Base-by-base conservation (phyloP, 371 early-diverging fungal genomes). In the Synchytrium microbalum region DNA sequence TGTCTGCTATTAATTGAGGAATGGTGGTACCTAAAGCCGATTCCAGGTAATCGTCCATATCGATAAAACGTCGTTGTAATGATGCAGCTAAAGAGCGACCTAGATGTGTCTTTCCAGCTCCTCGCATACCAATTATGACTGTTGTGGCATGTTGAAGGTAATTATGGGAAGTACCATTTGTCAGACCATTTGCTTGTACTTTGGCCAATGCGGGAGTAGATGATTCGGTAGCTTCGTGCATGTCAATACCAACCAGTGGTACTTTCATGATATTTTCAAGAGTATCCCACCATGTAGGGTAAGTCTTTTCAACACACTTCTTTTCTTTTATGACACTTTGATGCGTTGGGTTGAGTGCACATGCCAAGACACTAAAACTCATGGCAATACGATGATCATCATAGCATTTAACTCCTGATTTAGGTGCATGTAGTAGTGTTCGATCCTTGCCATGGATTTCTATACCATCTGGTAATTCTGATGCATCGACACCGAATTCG, bases 311-410 rank as follows among this genome's bases (percentile, higher is more conserved):
- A 3, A 95, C 96, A 69, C 98, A 97, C 68, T 91, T 87, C 74
- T 92, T 92, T 70, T 96, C 95, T 54, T 83, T 86, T 54, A 95
- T 84, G 64, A 89, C 82, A 0, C 90, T 83, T 19, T 33, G 70
- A 24, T 33, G 28, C 2, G 58, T 27, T 3, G 78, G 77, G 10
- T 88, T 86, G 19, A 92, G 83, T 27, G 85, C 88, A 24, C 85
- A 86, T 3, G 88, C 86, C 33, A 97, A 76, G 0, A 96, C 82
- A 63, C 89, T 86, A 79, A 96, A 91, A 71, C 92, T 90, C 96
- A 98, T 98, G 16, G 98, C 96, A 33, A 98, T 87, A 59, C 98
- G 90, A 72, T 97, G 98, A 70, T 97, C 96, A 65, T 97, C 98
- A 72, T 92, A 94, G 75, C 95, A 95, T 67, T 88, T 82, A 60